Base-by-base conservation (phyloP, 2,329 filamentous ascomycete genomes). In the Talaromyces atroroseus region DNA sequence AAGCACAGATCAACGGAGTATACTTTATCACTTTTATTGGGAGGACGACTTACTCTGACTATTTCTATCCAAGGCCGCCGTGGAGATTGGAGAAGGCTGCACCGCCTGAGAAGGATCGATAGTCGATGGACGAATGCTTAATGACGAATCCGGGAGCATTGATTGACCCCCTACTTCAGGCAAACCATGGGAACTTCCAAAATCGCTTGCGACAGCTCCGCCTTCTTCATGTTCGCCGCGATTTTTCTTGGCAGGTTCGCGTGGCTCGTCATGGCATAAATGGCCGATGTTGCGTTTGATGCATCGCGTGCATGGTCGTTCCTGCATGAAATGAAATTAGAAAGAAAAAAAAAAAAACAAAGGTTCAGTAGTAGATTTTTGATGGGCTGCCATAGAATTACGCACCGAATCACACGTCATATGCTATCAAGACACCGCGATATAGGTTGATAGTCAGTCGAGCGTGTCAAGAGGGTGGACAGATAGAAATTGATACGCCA, bases 211-310 rank as follows among this genome's bases (percentile, higher is more conserved):
- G 23, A 72, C 69, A 49, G 68, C 67, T 57, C 61, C 81, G 62
- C 84, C 80, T 68, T 88, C 85, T 65, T 88, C 85, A 59, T 80
- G 77, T 64, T 83, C 79, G 69, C 78, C 82, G 76, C 92, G 96
- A 65, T 82, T 76, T 75, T 92, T 92, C 76, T 94, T 95, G 59
- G 87, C 83, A 64, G 85, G 80, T 68, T 99, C 92, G 73, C 92
- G 87, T 64, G 92, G 92, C 76, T 97, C 94, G 75, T 99, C 94
- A 78, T 96, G 94, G 75, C 94, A 99, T 63, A 99, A 82, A 75
- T 99, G 94, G 67, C 92, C 94, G 73, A 99, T 99, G 77, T 96
- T 96, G 69, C 94, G 87, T 78, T 97, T 99, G 76, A 97, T 90
- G 80, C 94, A 99, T 76, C 94, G 85, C 67, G 90, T 92, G 82